Evolutionary conservation across 176 grass and related monocot genomes (phyloP).

Genomic region (Bolboschoenus planiculmis): DNA sequence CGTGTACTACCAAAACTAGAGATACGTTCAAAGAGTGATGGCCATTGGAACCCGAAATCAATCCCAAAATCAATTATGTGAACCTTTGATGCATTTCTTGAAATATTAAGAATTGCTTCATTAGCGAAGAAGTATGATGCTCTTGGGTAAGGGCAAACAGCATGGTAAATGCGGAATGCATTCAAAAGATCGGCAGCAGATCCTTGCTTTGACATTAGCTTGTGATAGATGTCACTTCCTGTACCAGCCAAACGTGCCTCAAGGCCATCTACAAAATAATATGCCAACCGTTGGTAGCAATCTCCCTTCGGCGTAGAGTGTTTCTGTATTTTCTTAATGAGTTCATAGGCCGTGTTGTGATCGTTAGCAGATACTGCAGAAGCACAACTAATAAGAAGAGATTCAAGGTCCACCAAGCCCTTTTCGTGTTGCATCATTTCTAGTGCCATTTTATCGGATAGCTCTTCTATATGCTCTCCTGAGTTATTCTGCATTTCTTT

Average conservation of each 20-base stretch:
- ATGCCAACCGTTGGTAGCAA: constrained; percentile 39
- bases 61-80: constrained; percentile 72
- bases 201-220: constrained; percentile 31
- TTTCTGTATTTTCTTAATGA: constrained; percentile 48
- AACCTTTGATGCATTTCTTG: constrained; percentile 23
- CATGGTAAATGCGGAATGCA: constrained; percentile 29
- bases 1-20: constrained; percentile 11
- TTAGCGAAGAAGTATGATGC: constrained; percentile 41
- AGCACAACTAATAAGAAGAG: constrained; percentile 46
- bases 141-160: constrained; percentile 41
- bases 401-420: constrained; percentile 32
- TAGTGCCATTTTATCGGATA: not conserved
- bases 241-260: constrained; percentile 59
- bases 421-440: constrained; percentile 16
- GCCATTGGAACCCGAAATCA: constrained; percentile 50
- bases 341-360: constrained; percentile 17
- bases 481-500: constrained; percentile 24
- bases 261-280: constrained; percentile 44
- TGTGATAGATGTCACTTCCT: constrained; percentile 35
- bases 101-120: constrained; percentile 37
- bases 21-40: constrained; percentile 42
- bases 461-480: not conserved
- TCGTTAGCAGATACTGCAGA: constrained; percentile 31
- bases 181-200: constrained; percentile 36
- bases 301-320: constrained; percentile 43